Conservation (phyloP, 345 rosid genomes). For the Erodium maritimum region DNA sequence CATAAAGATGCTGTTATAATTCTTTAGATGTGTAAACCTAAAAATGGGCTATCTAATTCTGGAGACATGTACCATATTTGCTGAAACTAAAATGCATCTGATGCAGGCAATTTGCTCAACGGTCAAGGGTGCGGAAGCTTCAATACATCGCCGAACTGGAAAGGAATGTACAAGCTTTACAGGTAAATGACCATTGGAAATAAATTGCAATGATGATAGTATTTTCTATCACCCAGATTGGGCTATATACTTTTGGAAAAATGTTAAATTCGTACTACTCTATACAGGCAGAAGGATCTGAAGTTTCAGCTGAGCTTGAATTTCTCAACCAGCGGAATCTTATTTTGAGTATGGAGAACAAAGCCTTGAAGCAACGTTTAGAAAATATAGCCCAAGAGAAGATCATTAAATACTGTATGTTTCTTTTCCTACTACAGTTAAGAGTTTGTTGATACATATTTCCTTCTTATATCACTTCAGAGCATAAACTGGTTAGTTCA, state of each 20-base stretch:
- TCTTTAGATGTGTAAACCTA: neutral
- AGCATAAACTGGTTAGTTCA: neutral
- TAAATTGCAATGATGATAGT: neutral
- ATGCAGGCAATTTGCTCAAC: conserved; percentile 96
- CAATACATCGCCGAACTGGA: conserved; percentile 99
- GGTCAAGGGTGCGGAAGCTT: conserved; percentile 94
- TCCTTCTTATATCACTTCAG: conserved; percentile 7
- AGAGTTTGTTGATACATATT: neutral
- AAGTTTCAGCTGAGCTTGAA: conserved; percentile 80
- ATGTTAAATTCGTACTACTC: neutral
- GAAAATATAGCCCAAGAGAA: conserved; percentile 78
- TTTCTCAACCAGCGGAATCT: conserved; percentile 74
- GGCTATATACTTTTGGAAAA: neutral
- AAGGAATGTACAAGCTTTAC: conserved; percentile 91
- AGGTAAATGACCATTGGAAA: conserved; percentile 37
- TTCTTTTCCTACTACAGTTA: neutral
- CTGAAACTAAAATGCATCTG: conserved; percentile 9
- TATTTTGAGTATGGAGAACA: conserved; percentile 82
- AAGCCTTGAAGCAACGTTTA: conserved; percentile 70
- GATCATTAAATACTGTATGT: conserved; percentile 57
- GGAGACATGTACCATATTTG: conserved; percentile 3
- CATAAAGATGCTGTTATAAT: no score
- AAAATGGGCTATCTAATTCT: neutral
- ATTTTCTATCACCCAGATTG: neutral
- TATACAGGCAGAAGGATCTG: conserved; percentile 67